Percentiles rank a stretch among this genome's conserved stretches.
Conservation (phyloP, 148 eudicot species). For the Arctostaphylos glauca region DNA sequence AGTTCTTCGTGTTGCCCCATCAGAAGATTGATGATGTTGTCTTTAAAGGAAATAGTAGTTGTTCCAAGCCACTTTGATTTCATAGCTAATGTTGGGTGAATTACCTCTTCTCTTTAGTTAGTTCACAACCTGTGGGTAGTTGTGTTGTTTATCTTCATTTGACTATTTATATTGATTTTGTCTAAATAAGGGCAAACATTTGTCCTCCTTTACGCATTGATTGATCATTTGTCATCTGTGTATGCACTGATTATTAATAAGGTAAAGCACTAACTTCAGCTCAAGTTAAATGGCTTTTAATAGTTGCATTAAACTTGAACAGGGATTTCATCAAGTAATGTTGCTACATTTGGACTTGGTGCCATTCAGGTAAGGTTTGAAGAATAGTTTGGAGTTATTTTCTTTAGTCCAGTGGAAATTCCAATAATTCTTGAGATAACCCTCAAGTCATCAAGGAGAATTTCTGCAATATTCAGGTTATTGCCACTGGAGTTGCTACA, state of each 20-base stretch:
- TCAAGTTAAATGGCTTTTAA: constrained; percentile 8
- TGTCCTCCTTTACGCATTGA: not conserved
- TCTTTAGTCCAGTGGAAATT: not conserved
- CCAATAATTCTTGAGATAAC: not conserved
- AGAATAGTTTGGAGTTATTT: not conserved
- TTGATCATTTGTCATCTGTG: not conserved
- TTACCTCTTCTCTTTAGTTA: not conserved
- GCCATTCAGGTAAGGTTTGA: constrained; percentile 60
- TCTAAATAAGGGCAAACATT: not conserved
- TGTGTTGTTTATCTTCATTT: not conserved
- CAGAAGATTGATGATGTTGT: not conserved
- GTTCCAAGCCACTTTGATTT: constrained; percentile 5
- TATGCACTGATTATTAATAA: not conserved
- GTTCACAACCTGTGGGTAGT: not conserved
- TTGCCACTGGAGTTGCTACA: constrained; percentile 74
- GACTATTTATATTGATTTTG: not conserved
- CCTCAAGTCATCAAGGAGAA: constrained; percentile 6
- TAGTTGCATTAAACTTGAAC: constrained; percentile 20
- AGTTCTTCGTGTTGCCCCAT: not conserved
- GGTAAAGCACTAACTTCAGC: not conserved
- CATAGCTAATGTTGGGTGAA: constrained; percentile 2
- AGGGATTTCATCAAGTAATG: constrained; percentile 72
- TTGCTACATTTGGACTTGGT: constrained; percentile 76
- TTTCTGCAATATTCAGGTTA: constrained; percentile 43
- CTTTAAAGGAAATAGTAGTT: not conserved